Percentiles rank a stretch among this genome's conserved stretches.
Evolutionary conservation across 2,329 filamentous ascomycete genomes (phyloP).

Genomic region (Alternaria rosae): DNA sequence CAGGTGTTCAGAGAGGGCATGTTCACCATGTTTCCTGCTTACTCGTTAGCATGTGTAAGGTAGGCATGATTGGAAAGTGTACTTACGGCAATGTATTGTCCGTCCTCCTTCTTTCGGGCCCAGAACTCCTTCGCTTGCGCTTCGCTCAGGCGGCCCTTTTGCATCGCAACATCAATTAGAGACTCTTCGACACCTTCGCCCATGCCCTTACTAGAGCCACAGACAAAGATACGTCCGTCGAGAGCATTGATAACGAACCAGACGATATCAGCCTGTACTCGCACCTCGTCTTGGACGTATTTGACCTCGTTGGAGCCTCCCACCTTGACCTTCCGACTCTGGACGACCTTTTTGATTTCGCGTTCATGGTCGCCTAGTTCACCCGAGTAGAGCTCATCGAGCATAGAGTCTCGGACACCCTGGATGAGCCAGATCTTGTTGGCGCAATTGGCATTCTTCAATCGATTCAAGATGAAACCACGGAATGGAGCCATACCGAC

Average conservation of each 20-base stretch:
- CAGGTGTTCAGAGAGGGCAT: not conserved
- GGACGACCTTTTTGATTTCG: slow-evolving; percentile 60
- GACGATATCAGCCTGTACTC: slow-evolving; percentile 90
- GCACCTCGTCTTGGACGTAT: slow-evolving; percentile 96
- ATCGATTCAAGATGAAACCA: slow-evolving; percentile 91
- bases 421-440: slow-evolving; percentile 99
- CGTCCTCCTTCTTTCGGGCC: slow-evolving; percentile 87
- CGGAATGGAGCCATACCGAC: slow-evolving; percentile 98
- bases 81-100: slow-evolving; percentile 87
- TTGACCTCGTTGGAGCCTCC: slow-evolving; percentile 68
- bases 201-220: slow-evolving; percentile 95
- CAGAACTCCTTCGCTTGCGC: slow-evolving; percentile 89
- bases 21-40: slow-evolving; percentile 15
- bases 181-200: slow-evolving; percentile 93
- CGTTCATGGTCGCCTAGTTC: slow-evolving; percentile 79
- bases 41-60: not conserved
- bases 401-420: slow-evolving; percentile 88
- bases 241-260: slow-evolving; percentile 97
- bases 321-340: slow-evolving; percentile 55
- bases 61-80: not conserved
- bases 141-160: slow-evolving; percentile 84
- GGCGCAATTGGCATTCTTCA: slow-evolving; percentile 93
- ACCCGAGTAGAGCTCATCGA: slow-evolving; percentile 95
- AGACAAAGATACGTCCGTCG: slow-evolving; percentile 96
- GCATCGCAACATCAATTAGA: slow-evolving; percentile 88